phyloP scores from a whole-genome alignment of 164 flowering plant species.

The Echeveria elegans region DNA sequence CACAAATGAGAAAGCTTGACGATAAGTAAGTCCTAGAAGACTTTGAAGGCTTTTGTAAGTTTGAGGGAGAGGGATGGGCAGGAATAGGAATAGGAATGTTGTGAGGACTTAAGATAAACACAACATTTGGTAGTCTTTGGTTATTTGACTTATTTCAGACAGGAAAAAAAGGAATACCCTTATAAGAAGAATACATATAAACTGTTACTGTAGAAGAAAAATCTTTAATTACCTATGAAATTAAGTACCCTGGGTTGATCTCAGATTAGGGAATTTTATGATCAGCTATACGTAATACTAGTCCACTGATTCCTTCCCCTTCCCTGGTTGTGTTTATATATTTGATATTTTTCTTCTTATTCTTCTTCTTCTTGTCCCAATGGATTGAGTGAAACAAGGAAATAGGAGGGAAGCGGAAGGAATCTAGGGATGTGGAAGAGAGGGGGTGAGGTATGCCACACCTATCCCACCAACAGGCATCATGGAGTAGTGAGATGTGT shows the following conservation, averaged over 20 bases:
- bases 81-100: constrained; percentile 1
- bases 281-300: too few species aligned
- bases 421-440: too few species aligned
- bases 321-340: too few species aligned
- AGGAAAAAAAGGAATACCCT: neutral
- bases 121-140: neutral
- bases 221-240: neutral
- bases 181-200: too few species aligned
- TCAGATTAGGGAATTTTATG: too few species aligned
- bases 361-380: too few species aligned
- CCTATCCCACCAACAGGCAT: constrained; percentile 74
- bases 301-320: too few species aligned
- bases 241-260: neutral
- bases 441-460: constrained; percentile 33
- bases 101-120: constrained; percentile 2
- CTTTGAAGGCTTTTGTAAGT: neutral
- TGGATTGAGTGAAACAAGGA: constrained; percentile 8
- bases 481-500: constrained; percentile 29
- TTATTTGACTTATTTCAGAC: neutral
- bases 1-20: neutral
- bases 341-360: too few species aligned
- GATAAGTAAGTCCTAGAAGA: neutral
- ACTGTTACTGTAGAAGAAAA: too few species aligned
- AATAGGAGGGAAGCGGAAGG: constrained; percentile 10
- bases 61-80: neutral